Percentiles rank a stretch among this genome's conserved stretches.
Evolutionary conservation across 805 yeast species (phyloP).

Genomic region (Saturnispora bothae): DNA sequence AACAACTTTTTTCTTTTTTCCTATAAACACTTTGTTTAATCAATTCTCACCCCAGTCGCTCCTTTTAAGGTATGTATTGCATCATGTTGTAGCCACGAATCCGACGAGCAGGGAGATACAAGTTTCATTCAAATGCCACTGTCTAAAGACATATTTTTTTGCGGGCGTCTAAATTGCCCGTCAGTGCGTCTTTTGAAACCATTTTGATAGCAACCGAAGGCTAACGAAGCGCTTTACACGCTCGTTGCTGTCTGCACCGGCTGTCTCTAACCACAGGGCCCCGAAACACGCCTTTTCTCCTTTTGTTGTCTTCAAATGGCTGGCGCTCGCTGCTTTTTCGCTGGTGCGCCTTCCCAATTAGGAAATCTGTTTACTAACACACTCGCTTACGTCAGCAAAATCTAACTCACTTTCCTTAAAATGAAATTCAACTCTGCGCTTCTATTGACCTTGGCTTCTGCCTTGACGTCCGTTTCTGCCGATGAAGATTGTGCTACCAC

Average conservation of each 20-base stretch:
- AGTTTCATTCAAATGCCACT: no score
- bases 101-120: not conserved
- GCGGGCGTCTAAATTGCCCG: no score
- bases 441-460: slow-evolving; percentile 20
- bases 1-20: slow-evolving; percentile 1
- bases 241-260: no score
- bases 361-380: not conserved
- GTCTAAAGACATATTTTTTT: no score
- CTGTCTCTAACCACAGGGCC: no score
- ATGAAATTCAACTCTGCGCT: slow-evolving; percentile 21
- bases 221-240: no score
- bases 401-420: not conserved
- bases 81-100: not conserved
- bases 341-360: not conserved
- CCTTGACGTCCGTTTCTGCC: slow-evolving; percentile 26
- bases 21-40: not conserved
- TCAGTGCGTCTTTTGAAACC: no score
- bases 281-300: not conserved
- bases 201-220: no score
- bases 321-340: no score
- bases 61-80: slow-evolving; percentile 8
- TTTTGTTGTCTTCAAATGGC: no score
- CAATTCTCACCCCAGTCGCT: slow-evolving; percentile 13
- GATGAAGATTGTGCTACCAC: slow-evolving; percentile 31
- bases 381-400: not conserved